Percentiles rank a stretch among this genome's conserved stretches.
Evolutionary conservation across 192 early-diverging fungal genomes (phyloP).

Genomic region (Dissophora globulifera): DNA sequence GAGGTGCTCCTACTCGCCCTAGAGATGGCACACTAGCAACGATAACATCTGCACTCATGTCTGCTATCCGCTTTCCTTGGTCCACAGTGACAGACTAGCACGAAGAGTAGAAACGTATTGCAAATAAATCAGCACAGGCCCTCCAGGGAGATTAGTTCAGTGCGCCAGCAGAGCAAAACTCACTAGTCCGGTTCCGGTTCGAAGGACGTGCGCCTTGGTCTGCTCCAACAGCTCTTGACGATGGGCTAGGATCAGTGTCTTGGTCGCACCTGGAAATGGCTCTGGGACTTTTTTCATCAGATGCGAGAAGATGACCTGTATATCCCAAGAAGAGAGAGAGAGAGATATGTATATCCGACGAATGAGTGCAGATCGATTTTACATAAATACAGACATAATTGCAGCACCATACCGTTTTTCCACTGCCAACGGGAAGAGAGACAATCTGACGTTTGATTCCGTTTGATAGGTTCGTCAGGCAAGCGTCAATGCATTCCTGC

Average conservation of each 20-base stretch:
- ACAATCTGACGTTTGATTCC: constrained; percentile 82
- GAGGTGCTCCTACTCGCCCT: constrained; percentile 57
- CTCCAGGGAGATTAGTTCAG: neutral
- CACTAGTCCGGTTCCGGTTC: constrained; percentile 69
- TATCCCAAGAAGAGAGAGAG: neutral
- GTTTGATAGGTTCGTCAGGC: constrained; percentile 61
- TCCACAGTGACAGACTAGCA: constrained; percentile 69
- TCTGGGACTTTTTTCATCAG: constrained; percentile 75
- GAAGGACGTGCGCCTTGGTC: constrained; percentile 74
- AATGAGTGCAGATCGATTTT: neutral
- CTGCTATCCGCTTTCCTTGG: constrained; percentile 69
- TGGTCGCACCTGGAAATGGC: constrained; percentile 71
- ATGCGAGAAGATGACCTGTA: constrained; percentile 82
- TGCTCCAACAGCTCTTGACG: constrained; percentile 89
- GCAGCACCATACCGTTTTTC: constrained; percentile 81
- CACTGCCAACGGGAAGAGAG: constrained; percentile 82
- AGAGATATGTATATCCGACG: neutral
- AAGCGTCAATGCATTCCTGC: constrained; percentile 81
- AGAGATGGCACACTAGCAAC: constrained; percentile 83
- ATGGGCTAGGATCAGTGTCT: constrained; percentile 89
- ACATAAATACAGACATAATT: neutral
- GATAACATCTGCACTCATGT: constrained; percentile 73
- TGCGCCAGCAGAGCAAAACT: neutral
- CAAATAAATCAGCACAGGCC: neutral
- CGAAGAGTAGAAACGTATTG: neutral